Evolutionary conservation across 1,139 yeast genomes (phyloP), one percentile per base, ranked within the genome.

Genomic region (Scheffersomyces parashehatae): DNA sequence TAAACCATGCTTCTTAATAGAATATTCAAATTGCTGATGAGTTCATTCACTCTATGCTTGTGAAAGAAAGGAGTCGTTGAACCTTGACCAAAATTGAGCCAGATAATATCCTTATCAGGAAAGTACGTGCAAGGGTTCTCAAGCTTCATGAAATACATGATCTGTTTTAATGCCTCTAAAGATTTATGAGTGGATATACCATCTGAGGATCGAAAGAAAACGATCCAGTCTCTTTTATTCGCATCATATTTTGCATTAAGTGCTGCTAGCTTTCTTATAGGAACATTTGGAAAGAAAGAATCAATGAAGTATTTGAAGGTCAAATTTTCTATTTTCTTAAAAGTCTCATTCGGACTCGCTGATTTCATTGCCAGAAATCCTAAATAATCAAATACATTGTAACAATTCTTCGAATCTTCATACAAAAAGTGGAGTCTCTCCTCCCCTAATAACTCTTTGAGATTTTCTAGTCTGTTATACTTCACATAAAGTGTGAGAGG

Each of bases 401-500:
- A 80, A 53, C 63, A 69, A 34, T 65, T 65, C 35, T 56, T 65
- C 4, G 60, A 56, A 51, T 81, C 86, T 42, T 70, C 72, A 42
- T 62, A 65, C 16, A 64, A 50, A 16, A 83, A 64, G 12, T 77
- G 67, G 9, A 82, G 56, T 39, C 82, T 55, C 0, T 61, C 50
- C 52, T 82, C 85, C 3, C 56, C 43, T 3, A 84, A 47, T 0
- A 85, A 59, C 3, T 65, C 68, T 31, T 64, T 57, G 15, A 89
- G 68, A 47, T 87, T 86, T 2, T 80, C 83, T 1, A 76, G 43
- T 37, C 95, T 70, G 48, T 83, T 83, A 62, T 83, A 89, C 56
- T 86, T 85, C 39, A 87, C 81, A 55, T 80, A 85, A 5, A 81
- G 70, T 75, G 84, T 82, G 44, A 89, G 59, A 0, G 97, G 96